Percentiles rank a stretch among this genome's conserved stretches.
Conservation (phyloP, 306 rosid species). For the Hippophae tibetana region DNA sequence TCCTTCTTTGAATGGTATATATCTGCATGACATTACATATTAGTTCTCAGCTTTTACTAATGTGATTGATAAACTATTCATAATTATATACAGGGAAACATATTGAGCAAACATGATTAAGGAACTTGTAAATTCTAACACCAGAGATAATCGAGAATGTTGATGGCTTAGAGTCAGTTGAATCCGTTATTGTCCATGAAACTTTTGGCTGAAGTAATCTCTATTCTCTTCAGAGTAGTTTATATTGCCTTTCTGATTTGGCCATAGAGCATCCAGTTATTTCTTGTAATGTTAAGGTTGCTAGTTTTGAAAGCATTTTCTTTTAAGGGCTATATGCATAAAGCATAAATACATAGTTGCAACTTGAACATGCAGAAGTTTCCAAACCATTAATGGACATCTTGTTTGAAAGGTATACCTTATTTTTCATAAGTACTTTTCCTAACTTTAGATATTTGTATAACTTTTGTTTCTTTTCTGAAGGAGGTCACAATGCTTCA, state of each 20-base stretch:
- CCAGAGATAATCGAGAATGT: slow-evolving; percentile 51
- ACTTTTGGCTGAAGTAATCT: slow-evolving; percentile 55
- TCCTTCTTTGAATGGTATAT: slow-evolving; percentile 57
- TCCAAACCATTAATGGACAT: no score
- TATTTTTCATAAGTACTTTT: no score
- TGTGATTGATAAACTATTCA: slow-evolving; percentile 24
- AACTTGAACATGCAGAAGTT: no score
- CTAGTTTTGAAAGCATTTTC: neutral
- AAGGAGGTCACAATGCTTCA: slow-evolving; percentile 52
- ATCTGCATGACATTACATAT: slow-evolving; percentile 7
- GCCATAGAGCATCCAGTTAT: no score
- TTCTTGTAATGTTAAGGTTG: no score
- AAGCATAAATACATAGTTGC: no score
- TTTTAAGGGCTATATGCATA: no score
- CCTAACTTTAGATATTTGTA: no score
- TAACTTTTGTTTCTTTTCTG: slow-evolving; percentile 10
- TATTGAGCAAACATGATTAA: slow-evolving; percentile 33
- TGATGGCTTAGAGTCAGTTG: slow-evolving; percentile 56
- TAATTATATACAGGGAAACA: slow-evolving; percentile 38
- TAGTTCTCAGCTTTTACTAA: slow-evolving; percentile 4
- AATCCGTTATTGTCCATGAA: slow-evolving; percentile 61
- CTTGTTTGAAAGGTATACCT: no score
- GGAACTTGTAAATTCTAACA: slow-evolving; percentile 55
- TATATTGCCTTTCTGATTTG: no score
- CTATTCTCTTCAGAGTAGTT: no score